These are phyloP conservation scores for Claviceps africana DNA, from an alignment of 2,329 filamentous ascomycete genomes.

Conservation along the genomic window DNA sequence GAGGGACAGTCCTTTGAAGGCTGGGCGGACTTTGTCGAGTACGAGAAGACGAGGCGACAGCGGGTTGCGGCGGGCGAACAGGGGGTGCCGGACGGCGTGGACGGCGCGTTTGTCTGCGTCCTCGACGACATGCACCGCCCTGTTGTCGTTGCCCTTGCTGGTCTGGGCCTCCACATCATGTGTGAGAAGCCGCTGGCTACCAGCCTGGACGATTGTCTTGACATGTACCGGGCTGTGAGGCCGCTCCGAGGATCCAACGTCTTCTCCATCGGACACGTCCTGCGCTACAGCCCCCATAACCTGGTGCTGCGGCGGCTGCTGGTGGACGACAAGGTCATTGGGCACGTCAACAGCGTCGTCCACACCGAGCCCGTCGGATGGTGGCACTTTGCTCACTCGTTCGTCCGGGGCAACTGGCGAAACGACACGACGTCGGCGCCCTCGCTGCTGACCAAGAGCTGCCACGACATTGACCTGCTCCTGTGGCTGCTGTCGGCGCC, in stretches of 20 bases:
- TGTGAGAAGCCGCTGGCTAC: constrained; percentile 91
- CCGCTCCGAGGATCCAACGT: constrained; percentile 28
- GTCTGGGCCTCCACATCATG: constrained; percentile 65
- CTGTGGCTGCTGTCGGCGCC: constrained; percentile 83
- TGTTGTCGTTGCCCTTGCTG: constrained; percentile 60
- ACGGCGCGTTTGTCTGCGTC: constrained; percentile 52
- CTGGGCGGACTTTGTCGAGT: constrained; percentile 65
- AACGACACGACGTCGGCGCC: constrained; percentile 63
- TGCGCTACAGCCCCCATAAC: constrained; percentile 89
- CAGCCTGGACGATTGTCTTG: constrained; percentile 61
- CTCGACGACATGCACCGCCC: constrained; percentile 80
- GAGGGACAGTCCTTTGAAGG: constrained; percentile 56
- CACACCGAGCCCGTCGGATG: constrained; percentile 91
- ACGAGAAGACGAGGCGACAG: constrained; percentile 50
- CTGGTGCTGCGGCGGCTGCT: constrained; percentile 68
- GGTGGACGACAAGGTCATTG: constrained; percentile 60
- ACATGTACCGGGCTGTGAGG: constrained; percentile 50
- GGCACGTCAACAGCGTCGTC: constrained; percentile 71
- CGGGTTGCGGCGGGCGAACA: constrained; percentile 33
- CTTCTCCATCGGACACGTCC: constrained; percentile 86
- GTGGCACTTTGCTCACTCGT: constrained; percentile 91
- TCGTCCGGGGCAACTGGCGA: constrained; percentile 89
- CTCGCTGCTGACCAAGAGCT: constrained; percentile 84
- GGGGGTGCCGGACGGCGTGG: constrained; percentile 38
- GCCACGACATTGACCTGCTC: constrained; percentile 87